Conservation (phyloP, 306 rosid genomes). For the Cucurbita maxima region DNA sequence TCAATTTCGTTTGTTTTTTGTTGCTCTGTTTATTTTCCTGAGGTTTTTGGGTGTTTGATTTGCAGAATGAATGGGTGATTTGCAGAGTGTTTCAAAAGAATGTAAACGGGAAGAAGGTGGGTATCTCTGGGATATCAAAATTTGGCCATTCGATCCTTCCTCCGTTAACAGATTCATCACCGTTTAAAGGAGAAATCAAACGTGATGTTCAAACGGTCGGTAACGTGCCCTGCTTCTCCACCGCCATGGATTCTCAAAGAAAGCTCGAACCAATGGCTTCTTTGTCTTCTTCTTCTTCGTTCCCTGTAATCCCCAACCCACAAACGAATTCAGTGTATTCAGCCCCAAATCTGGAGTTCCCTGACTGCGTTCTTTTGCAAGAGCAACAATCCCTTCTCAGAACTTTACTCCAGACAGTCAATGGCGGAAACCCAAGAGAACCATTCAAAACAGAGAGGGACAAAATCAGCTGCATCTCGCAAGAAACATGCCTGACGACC, state of each 20-base stretch:
- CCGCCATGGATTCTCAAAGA: constrained; percentile 38
- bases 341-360: constrained; percentile 22
- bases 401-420: constrained; percentile 36
- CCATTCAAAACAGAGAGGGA: constrained; percentile 51
- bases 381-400: constrained; percentile 45
- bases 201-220: constrained; percentile 21
- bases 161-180: constrained; percentile 50
- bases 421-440: constrained; percentile 29
- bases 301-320: constrained; percentile 24
- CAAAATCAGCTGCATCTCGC: constrained; percentile 27
- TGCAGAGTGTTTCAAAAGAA: constrained; percentile 79
- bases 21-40: background rate
- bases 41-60: background rate
- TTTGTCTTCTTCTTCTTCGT: constrained; percentile 1
- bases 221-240: constrained; percentile 99
- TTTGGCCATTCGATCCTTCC: constrained; percentile 41
- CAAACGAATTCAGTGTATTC: constrained; percentile 21
- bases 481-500: constrained; percentile 38
- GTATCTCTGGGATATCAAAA: constrained; percentile 42
- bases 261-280: constrained; percentile 16
- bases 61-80: constrained; percentile 94
- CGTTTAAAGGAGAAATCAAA: constrained; percentile 28
- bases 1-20: background rate
- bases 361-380: constrained; percentile 17
- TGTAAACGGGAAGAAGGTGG: constrained; percentile 61